These are phyloP conservation scores for Acacia concinna DNA, from an alignment of 331 rosid genomes.

Conservation along the genomic window DNA sequence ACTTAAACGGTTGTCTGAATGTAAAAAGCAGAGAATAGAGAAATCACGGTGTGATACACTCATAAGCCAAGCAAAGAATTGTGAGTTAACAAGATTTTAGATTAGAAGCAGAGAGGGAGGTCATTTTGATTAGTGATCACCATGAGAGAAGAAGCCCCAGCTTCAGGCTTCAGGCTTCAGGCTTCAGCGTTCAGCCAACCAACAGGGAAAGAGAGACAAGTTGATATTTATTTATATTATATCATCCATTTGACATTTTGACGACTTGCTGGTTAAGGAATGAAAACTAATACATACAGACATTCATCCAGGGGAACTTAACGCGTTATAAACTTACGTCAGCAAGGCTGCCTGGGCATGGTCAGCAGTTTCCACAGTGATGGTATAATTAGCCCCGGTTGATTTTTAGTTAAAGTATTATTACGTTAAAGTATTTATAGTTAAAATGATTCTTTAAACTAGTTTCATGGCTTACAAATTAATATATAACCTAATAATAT, in stretches of 20 bases:
- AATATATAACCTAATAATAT: too few relatives aligned
- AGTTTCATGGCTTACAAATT: too few relatives aligned
- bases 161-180: not conserved
- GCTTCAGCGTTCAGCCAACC: too few relatives aligned
- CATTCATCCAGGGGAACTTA: not conserved
- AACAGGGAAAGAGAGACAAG: not conserved
- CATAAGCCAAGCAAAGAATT: not conserved
- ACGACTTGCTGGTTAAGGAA: slow-evolving; percentile 44
- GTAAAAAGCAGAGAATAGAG: not conserved
- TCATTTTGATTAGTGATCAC: not conserved
- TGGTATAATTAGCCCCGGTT: not conserved
- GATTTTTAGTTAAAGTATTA: too few relatives aligned
- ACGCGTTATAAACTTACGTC: slow-evolving; percentile 20
- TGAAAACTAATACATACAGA: not conserved
- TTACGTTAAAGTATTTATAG: too few relatives aligned
- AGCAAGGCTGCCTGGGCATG: not conserved
- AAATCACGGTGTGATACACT: not conserved
- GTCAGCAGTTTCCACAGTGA: not conserved
- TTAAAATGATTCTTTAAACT: too few relatives aligned
- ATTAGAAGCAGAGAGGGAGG: not conserved
- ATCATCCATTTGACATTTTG: too few relatives aligned
- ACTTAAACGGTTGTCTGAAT: not conserved
- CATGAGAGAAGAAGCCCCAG: slow-evolving; percentile 12
- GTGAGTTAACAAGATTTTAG: not conserved
- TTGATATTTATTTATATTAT: not conserved